Conservation (phyloP, 345 rosid species). For the Barbarea vulgaris region DNA sequence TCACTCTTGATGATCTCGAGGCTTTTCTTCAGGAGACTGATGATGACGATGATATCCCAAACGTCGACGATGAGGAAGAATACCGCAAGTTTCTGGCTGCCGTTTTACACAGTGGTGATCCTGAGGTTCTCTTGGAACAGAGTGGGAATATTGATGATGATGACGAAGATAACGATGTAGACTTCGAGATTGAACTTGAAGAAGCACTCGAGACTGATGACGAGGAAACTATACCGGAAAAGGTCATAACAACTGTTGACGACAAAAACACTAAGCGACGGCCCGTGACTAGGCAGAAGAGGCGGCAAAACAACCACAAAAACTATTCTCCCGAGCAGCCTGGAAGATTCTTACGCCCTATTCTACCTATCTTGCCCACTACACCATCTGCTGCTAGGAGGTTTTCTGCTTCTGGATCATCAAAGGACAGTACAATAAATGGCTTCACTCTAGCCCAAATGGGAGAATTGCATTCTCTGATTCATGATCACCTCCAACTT, state of each 20-base stretch:
- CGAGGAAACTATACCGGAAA: slow-evolving; percentile 56
- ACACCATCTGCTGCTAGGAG: slow-evolving; percentile 34
- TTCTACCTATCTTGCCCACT: slow-evolving; percentile 63
- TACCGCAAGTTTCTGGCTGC: slow-evolving; percentile 91
- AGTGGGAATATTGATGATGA: slow-evolving; percentile 57
- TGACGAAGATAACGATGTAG: slow-evolving; percentile 86
- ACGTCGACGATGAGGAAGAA: slow-evolving; percentile 88
- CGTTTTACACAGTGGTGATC: slow-evolving; percentile 68
- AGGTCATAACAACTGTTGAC: slow-evolving; percentile 31
- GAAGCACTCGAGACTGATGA: slow-evolving; percentile 91
- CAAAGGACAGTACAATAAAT: slow-evolving; percentile 41
- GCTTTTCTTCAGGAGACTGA: slow-evolving; percentile 93
- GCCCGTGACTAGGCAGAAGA: slow-evolving; percentile 89
- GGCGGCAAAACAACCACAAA: slow-evolving; percentile 49
- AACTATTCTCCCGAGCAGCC: slow-evolving; percentile 59
- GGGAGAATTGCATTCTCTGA: slow-evolving; percentile 75
- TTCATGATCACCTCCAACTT: slow-evolving; percentile 87
- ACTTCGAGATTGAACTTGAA: slow-evolving; percentile 92
- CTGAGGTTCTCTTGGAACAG: slow-evolving; percentile 45
- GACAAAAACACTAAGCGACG: slow-evolving; percentile 48
- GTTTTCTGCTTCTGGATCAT: slow-evolving; percentile 41
- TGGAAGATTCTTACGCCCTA: slow-evolving; percentile 75
- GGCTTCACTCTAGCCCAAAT: slow-evolving; percentile 74
- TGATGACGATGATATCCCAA: slow-evolving; percentile 83
- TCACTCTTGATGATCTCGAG: slow-evolving; percentile 95